These are phyloP conservation scores for Apiospora kogelbergensis DNA, from an alignment of 2,329 filamentous ascomycete genomes.

Conservation along the genomic window DNA sequence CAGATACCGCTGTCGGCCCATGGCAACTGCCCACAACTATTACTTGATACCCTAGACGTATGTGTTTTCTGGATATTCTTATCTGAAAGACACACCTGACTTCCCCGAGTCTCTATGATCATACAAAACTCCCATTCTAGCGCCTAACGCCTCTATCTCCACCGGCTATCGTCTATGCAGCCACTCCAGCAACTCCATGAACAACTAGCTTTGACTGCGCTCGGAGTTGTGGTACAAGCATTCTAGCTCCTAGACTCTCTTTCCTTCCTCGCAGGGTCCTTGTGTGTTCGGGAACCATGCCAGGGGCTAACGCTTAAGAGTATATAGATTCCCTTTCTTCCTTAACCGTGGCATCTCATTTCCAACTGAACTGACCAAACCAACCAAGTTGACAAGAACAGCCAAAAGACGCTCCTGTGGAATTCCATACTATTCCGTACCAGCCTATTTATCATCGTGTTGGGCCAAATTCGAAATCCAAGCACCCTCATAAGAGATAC, in stretches of 20 bases:
- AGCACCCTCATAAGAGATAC: not conserved
- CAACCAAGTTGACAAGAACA: slow-evolving; percentile 3
- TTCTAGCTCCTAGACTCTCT: slow-evolving; percentile 23
- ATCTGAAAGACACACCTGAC: not conserved
- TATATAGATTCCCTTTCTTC: slow-evolving; percentile 39
- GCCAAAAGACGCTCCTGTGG: not conserved
- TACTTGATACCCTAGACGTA: not conserved
- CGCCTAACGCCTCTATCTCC: slow-evolving; percentile 22
- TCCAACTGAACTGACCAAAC: not conserved
- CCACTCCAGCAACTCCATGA: slow-evolving; percentile 19
- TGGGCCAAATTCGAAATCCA: not conserved
- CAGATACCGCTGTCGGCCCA: not conserved
- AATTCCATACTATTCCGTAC: not conserved
- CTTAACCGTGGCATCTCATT: slow-evolving; percentile 27
- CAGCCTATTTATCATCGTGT: not conserved
- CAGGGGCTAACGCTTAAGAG: slow-evolving; percentile 20
- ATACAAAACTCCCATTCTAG: not conserved
- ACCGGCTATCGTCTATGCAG: slow-evolving; percentile 28
- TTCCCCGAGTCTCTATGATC: not conserved
- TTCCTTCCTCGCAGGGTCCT: slow-evolving; percentile 24
- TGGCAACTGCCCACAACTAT: not conserved
- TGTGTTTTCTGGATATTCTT: not conserved
- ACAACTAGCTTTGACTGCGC: slow-evolving; percentile 25
- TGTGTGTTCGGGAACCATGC: slow-evolving; percentile 32
- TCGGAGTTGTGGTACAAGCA: slow-evolving; percentile 25